Conservation (phyloP, 192 early-diverging fungal species). For the Entomortierella beljakovae region DNA sequence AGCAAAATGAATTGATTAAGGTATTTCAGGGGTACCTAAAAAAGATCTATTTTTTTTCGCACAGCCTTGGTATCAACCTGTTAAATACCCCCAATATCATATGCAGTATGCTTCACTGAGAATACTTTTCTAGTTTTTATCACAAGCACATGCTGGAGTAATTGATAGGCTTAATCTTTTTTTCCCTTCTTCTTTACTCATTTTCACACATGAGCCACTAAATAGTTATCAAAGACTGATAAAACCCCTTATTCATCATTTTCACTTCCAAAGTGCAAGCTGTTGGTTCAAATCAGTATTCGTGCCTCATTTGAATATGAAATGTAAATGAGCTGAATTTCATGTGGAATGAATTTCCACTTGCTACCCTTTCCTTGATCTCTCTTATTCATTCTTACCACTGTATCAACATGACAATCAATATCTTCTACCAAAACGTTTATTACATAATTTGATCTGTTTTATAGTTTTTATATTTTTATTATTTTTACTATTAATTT, state of each 20-base stretch:
- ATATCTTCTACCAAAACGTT: neutral
- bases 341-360: slow-evolving; percentile 5
- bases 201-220: neutral
- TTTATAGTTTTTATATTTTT: too few relatives aligned
- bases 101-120: too few relatives aligned
- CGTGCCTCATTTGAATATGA: neutral
- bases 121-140: too few relatives aligned
- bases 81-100: too few relatives aligned
- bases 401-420: neutral
- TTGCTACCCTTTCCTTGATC: neutral
- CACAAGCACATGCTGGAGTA: too few relatives aligned
- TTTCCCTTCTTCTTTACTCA: too few relatives aligned
- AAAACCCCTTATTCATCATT: slow-evolving; percentile 12
- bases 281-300: slow-evolving; percentile 55
- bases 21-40: too few relatives aligned
- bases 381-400: slow-evolving; percentile 1
- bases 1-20: neutral
- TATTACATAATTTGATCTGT: neutral
- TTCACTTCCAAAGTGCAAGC: slow-evolving; percentile 12
- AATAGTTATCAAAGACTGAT: neutral
- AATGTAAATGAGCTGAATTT: neutral
- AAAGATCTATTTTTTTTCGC: too few relatives aligned
- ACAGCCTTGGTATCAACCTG: too few relatives aligned
- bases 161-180: too few relatives aligned
- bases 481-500: too few relatives aligned